phyloP scores from a whole-genome alignment of 2,329 filamentous ascomycete genomes.

The Alternaria consortialis region DNA sequence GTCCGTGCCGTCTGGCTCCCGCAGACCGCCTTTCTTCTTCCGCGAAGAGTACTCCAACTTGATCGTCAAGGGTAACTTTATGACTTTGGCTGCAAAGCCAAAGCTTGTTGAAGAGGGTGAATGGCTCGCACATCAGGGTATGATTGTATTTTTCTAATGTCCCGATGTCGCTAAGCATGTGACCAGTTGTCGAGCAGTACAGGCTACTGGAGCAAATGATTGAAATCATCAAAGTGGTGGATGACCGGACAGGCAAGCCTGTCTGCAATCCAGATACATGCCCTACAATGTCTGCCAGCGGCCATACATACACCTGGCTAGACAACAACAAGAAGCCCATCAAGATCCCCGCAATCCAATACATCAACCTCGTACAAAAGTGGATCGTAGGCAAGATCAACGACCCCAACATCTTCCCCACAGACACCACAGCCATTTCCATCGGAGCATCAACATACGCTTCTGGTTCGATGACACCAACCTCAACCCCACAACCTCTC shows the following conservation, averaged over 20 bases:
- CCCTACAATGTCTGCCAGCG: slow-evolving; percentile 92
- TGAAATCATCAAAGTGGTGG: slow-evolving; percentile 84
- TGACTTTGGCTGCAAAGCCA: slow-evolving; percentile 91
- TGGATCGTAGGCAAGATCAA: slow-evolving; percentile 98
- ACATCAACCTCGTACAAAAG: slow-evolving; percentile 94
- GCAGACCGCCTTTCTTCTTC: slow-evolving; percentile 78
- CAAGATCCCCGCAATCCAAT: slow-evolving; percentile 90
- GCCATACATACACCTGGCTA: slow-evolving; percentile 96
- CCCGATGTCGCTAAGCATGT: slow-evolving; percentile 34
- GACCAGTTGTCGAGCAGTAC: slow-evolving; percentile 87
- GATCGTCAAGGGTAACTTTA: slow-evolving; percentile 97
- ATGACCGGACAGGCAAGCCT: slow-evolving; percentile 74
- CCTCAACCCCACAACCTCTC: slow-evolving; percentile 54
- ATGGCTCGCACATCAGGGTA: slow-evolving; percentile 96
- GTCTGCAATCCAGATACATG: slow-evolving; percentile 87
- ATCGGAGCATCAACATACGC: slow-evolving; percentile 68
- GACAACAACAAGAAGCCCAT: slow-evolving; percentile 87
- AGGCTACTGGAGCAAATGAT: slow-evolving; percentile 89
- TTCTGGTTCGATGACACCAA: slow-evolving; percentile 61
- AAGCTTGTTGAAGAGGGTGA: slow-evolving; percentile 94
- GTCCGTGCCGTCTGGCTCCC: slow-evolving; percentile 59
- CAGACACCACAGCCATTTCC: slow-evolving; percentile 76
- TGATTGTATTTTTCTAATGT: slow-evolving; percentile 52
- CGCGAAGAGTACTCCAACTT: slow-evolving; percentile 79
- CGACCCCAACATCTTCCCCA: slow-evolving; percentile 89